Conservation (phyloP, 768 basidiomycete species). For the Gelatoporia subvermispora region DNA sequence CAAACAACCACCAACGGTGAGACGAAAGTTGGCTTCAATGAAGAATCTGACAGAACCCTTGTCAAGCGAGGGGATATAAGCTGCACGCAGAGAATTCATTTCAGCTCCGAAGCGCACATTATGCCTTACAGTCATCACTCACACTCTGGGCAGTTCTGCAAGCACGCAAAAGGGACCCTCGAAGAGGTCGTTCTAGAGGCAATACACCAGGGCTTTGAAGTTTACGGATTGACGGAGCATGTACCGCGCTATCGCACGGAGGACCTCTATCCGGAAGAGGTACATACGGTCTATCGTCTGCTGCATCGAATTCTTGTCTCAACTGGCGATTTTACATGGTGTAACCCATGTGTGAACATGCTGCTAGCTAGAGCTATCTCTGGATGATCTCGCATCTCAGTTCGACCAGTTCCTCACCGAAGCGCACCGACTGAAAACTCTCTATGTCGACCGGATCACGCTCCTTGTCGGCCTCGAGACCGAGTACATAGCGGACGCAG, state of each 20-base stretch:
- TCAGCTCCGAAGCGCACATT: not conserved
- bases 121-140: slow-evolving; percentile 83
- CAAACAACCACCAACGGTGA: too few species aligned
- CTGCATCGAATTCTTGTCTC: not conserved
- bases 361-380: slow-evolving; percentile 35
- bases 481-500: slow-evolving; percentile 71
- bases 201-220: slow-evolving; percentile 68
- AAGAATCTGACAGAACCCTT: too few species aligned
- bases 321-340: not conserved
- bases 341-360: not conserved
- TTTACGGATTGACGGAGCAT: slow-evolving; percentile 90
- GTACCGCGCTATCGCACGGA: slow-evolving; percentile 76
- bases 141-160: slow-evolving; percentile 92
- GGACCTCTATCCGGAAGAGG: slow-evolving; percentile 97
- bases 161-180: slow-evolving; percentile 76
- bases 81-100: too few species aligned
- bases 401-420: slow-evolving; percentile 74
- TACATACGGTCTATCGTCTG: slow-evolving; percentile 29
- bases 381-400: slow-evolving; percentile 49
- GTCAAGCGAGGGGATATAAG: too few species aligned
- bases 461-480: slow-evolving; percentile 91
- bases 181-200: slow-evolving; percentile 82
- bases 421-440: slow-evolving; percentile 68
- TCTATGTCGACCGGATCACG: slow-evolving; percentile 60
- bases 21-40: too few species aligned